Evolutionary conservation across 371 early-diverging fungal species (phyloP).

Genomic region (Apophysomyces elegans): DNA sequence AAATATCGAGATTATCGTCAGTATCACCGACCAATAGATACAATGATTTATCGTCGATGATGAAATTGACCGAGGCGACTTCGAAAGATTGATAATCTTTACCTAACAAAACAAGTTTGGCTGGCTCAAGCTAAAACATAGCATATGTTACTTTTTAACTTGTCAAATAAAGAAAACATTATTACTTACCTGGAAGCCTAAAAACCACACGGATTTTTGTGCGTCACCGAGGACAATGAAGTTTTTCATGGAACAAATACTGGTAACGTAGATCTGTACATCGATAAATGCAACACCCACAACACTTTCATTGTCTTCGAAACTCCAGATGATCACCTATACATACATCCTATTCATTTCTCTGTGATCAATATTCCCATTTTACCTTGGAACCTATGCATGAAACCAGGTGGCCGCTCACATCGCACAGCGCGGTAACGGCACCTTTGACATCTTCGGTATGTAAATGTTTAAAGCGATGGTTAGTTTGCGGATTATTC

Average conservation of each 20-base stretch:
- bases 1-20: constrained; percentile 80
- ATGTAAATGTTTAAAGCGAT: constrained; percentile 86
- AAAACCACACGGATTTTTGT: constrained; percentile 90
- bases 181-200: constrained; percentile 85
- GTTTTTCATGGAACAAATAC: constrained; percentile 86
- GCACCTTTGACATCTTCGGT: constrained; percentile 94
- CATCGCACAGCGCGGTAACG: constrained; percentile 86
- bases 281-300: constrained; percentile 97
- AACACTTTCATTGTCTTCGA: constrained; percentile 89
- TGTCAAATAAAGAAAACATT: background rate
- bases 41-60: constrained; percentile 77
- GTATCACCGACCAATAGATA: constrained; percentile 84
- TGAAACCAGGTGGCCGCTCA: constrained; percentile 89
- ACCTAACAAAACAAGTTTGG: constrained; percentile 87
- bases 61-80: constrained; percentile 73
- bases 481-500: constrained; percentile 93
- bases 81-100: constrained; percentile 85
- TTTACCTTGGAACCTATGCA: constrained; percentile 90
- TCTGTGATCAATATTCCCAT: background rate
- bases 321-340: constrained; percentile 85
- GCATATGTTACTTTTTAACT: background rate
- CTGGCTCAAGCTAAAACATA: constrained; percentile 82
- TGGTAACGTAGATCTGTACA: constrained; percentile 89
- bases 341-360: constrained; percentile 3
- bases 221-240: constrained; percentile 94